Evolutionary conservation across 768 basidiomycete genomes (phyloP).

Genomic region (Pleurotus eryngii): DNA sequence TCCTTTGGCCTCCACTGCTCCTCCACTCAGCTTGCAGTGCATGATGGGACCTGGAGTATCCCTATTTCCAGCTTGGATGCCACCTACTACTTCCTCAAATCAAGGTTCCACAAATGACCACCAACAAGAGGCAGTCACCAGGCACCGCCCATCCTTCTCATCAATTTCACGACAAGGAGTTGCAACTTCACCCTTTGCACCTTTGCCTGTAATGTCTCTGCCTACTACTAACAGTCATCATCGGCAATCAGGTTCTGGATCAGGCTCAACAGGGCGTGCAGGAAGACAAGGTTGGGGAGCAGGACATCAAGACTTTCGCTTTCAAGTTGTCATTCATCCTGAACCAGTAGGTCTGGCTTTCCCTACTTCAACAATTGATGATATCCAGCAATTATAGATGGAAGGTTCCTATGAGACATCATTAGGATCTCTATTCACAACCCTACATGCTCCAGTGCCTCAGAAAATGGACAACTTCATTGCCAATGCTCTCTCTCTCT

Average conservation of each 20-base stretch:
- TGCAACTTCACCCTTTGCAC: neutral
- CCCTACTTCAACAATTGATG: neutral
- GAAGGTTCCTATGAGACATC: neutral
- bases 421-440: neutral
- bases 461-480: conserved; percentile 3
- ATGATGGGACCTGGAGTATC: neutral
- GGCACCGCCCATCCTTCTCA: neutral
- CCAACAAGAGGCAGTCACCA: neutral
- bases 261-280: too few species aligned
- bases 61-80: neutral
- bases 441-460: neutral
- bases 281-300: too few species aligned
- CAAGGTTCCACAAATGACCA: neutral
- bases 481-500: neutral
- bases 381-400: neutral
- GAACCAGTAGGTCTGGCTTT: conserved; percentile 1
- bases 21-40: neutral
- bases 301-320: neutral
- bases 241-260: too few species aligned
- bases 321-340: conserved; percentile 7
- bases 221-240: neutral
- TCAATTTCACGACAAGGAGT: neutral
- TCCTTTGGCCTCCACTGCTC: neutral
- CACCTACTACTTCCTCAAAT: neutral
- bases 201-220: neutral